These are phyloP conservation scores for Coix lacrymajobi DNA, from an alignment of 176 grass and related monocot genomes.

Conservation along the genomic window DNA sequence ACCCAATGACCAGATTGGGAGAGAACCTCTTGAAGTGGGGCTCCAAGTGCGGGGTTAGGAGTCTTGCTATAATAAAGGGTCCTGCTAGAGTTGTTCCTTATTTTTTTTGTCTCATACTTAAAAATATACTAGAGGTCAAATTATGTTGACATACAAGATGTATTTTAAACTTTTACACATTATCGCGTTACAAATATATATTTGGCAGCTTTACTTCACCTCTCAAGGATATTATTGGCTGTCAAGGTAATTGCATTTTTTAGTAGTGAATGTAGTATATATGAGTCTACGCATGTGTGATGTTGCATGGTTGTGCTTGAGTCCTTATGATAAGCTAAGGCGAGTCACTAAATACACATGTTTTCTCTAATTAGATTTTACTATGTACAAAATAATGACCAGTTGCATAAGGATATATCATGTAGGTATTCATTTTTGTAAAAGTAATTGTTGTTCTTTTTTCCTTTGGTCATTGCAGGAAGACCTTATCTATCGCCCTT, in stretches of 20 bases:
- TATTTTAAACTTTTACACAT: neutral
- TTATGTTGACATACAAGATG: neutral
- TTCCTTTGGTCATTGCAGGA: conserved; percentile 12
- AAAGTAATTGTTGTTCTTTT: neutral
- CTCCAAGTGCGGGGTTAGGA: no score
- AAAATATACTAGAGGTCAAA: neutral
- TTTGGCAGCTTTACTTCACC: neutral
- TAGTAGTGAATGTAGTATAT: neutral
- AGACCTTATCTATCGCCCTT: conserved; percentile 38
- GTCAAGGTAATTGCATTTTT: neutral
- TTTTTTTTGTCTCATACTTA: neutral
- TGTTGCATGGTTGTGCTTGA: no score
- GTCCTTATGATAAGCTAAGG: no score
- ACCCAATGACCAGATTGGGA: no score
- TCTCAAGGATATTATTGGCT: neutral
- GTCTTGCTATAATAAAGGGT: neutral
- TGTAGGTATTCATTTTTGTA: neutral
- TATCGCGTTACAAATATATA: neutral
- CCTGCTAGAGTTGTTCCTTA: neutral
- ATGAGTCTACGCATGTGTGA: neutral
- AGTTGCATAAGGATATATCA: neutral
- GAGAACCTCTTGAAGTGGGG: no score
- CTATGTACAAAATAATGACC: neutral
- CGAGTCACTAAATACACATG: neutral
- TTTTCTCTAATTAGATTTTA: neutral